Evolutionary conservation across 2,329 filamentous ascomycete species (phyloP).

Genomic region (Claviceps citrina): DNA sequence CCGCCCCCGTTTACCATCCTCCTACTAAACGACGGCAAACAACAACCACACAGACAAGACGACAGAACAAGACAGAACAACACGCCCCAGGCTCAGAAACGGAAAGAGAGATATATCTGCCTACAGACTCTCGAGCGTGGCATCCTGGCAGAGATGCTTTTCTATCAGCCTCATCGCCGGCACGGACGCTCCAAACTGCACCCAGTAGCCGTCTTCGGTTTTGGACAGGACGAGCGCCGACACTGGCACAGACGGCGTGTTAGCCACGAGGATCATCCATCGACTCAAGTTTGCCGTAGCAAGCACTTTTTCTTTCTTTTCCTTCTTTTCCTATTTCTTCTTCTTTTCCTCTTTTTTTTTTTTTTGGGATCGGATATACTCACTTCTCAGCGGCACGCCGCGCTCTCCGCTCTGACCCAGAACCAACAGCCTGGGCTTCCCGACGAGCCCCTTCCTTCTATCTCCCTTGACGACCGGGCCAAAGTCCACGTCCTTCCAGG

Average conservation of each 20-base stretch:
- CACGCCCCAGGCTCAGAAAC: too few species aligned
- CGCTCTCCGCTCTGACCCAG: constrained; percentile 1
- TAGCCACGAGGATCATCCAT: too few species aligned
- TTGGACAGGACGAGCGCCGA: not conserved
- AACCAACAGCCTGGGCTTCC: constrained; percentile 1
- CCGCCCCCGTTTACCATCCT: too few species aligned
- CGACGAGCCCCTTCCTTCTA: too few species aligned
- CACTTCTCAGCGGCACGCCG: not conserved
- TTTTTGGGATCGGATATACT: too few species aligned
- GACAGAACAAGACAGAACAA: too few species aligned
- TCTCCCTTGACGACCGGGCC: not conserved
- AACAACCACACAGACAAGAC: too few species aligned
- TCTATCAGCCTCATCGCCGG: constrained; percentile 1
- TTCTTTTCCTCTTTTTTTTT: too few species aligned
- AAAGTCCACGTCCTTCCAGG: constrained; percentile 3
- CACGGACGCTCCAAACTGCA: not conserved
- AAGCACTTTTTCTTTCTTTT: too few species aligned
- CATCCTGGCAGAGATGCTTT: constrained; percentile 1
- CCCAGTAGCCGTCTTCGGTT: constrained; percentile 4
- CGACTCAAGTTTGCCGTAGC: too few species aligned
- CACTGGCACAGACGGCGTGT: not conserved
- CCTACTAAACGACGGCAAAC: too few species aligned
- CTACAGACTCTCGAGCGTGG: constrained; percentile 1
- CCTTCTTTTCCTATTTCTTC: too few species aligned
- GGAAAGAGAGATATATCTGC: not conserved